Evolutionary conservation across 2,329 filamentous ascomycete species (phyloP).

Genomic region (Trichoderma afroharzianum): DNA sequence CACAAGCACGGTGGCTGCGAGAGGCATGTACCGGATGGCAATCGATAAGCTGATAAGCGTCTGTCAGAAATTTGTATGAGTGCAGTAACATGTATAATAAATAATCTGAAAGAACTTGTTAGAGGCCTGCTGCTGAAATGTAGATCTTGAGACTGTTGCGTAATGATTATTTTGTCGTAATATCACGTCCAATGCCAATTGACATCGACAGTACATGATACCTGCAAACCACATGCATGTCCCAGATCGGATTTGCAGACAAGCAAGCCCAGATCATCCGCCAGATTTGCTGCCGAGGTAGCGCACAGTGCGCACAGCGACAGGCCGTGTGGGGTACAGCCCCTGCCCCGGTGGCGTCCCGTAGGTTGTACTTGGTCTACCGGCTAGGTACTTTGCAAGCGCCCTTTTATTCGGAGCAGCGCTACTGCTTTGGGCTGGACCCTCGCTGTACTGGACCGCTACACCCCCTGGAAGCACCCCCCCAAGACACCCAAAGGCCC

Average conservation of each 20-base stretch:
- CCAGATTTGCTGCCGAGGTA: neutral
- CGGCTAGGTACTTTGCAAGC: neutral
- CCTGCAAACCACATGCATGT: neutral
- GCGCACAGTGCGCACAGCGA: constrained; percentile 11
- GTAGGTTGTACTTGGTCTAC: neutral
- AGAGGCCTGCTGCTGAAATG: neutral
- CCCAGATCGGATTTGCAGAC: neutral
- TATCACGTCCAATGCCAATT: neutral
- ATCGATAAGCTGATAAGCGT: neutral
- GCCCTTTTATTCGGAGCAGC: constrained; percentile 14
- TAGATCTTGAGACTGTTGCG: neutral
- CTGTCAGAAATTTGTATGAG: neutral
- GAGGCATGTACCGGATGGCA: neutral
- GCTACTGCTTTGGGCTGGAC: constrained; percentile 14
- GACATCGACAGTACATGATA: neutral
- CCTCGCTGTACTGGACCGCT: neutral
- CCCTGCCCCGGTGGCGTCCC: constrained; percentile 2
- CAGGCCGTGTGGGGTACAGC: constrained; percentile 1
- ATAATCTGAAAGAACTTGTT: too few species aligned
- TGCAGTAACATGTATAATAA: neutral
- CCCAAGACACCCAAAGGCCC: neutral
- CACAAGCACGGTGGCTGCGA: neutral
- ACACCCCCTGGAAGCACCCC: neutral
- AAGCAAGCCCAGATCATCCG: neutral
- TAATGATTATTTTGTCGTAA: neutral